phyloP scores from a whole-genome alignment of 257 asterid genomes.

The Ajuga chamaepitys region DNA sequence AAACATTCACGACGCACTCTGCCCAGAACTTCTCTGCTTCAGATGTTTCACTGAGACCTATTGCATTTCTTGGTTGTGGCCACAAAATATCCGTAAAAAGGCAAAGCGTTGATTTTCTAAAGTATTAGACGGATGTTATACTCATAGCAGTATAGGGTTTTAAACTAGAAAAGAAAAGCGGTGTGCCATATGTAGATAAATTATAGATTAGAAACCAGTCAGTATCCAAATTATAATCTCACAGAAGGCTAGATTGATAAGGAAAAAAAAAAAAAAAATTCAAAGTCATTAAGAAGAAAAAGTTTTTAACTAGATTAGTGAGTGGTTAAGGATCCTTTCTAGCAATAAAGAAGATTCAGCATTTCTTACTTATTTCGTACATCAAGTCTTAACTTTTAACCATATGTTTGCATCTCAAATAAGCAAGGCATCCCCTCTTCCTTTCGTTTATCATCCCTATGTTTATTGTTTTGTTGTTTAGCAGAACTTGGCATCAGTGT shows the following conservation, averaged over 20 bases:
- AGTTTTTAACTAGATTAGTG: not conserved
- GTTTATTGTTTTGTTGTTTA: not conserved
- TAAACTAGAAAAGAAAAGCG: slow-evolving; percentile 1
- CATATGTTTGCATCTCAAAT: not conserved
- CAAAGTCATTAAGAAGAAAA: not conserved
- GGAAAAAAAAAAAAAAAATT: not conserved
- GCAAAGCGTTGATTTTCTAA: not conserved
- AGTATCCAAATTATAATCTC: not conserved
- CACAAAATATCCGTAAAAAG: not conserved
- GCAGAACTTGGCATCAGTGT: slow-evolving; percentile 3
- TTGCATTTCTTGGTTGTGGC: not conserved
- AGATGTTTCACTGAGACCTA: not conserved
- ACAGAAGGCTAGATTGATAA: not conserved
- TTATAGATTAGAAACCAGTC: not conserved
- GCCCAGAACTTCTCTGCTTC: too few relatives aligned
- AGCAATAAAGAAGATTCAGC: not conserved
- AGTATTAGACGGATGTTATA: not conserved
- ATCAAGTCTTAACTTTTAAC: not conserved
- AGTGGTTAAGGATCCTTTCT: not conserved
- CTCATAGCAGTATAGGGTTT: not conserved
- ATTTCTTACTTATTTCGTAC: not conserved
- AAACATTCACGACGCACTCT: too few relatives aligned
- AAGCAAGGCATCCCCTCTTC: not conserved
- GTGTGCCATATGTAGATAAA: not conserved
- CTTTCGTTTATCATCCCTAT: not conserved